These are phyloP conservation scores for Mycena vitilis DNA, from an alignment of 768 basidiomycete genomes.

Conservation along the genomic window DNA sequence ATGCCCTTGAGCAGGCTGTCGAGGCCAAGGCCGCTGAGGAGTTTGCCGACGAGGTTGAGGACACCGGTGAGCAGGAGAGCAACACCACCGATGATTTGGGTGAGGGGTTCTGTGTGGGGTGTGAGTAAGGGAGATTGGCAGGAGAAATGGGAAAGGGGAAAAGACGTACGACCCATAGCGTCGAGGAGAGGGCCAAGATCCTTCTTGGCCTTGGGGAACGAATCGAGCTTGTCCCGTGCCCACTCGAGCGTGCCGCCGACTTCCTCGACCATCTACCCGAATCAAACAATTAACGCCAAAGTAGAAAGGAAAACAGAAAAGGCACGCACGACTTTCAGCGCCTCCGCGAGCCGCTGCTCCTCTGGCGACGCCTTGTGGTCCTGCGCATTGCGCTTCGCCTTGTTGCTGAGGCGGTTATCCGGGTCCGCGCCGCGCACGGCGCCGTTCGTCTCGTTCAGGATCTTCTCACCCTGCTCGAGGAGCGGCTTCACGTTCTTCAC, in stretches of 20 bases:
- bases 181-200: slow-evolving; percentile 53
- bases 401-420: slow-evolving; percentile 47
- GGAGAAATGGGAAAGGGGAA: not conserved
- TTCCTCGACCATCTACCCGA: slow-evolving; percentile 46
- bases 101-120: slow-evolving; percentile 49
- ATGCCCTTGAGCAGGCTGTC: slow-evolving; percentile 49
- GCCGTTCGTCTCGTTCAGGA: slow-evolving; percentile 52
- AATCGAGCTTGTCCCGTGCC: slow-evolving; percentile 50
- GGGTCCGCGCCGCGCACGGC: slow-evolving; percentile 51
- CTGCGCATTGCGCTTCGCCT: slow-evolving; percentile 47
- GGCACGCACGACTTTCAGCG: slow-evolving; percentile 47
- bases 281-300: not conserved
- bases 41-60: slow-evolving; percentile 48
- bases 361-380: slow-evolving; percentile 52
- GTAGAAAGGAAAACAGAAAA: not conserved
- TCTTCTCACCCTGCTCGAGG: slow-evolving; percentile 51
- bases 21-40: slow-evolving; percentile 48
- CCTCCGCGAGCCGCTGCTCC: slow-evolving; percentile 53
- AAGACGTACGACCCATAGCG: slow-evolving; percentile 48
- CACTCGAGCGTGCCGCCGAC: slow-evolving; percentile 53
- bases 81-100: slow-evolving; percentile 54
- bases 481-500: slow-evolving; percentile 51
- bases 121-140: too few relatives aligned
- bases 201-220: slow-evolving; percentile 52
- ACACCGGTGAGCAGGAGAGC: slow-evolving; percentile 50